These are phyloP conservation scores for Aplosporella prunicola DNA, from an alignment of 2,329 filamentous ascomycete species.

Conservation along the genomic window DNA sequence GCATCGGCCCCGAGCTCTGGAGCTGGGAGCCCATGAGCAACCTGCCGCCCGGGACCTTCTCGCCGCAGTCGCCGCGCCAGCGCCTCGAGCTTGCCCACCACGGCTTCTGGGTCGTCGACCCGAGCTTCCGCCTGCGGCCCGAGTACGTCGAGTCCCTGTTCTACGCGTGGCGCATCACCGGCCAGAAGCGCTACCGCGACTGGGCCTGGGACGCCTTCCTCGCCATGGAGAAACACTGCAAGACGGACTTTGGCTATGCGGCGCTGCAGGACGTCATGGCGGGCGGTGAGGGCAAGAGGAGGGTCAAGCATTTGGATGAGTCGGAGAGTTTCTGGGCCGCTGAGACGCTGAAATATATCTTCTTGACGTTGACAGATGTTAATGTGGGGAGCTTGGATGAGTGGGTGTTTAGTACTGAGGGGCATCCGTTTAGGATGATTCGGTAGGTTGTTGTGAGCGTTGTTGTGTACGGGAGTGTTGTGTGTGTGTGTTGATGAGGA, in stretches of 20 bases:
- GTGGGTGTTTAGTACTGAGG: constrained; percentile 38
- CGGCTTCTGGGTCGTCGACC: constrained; percentile 27
- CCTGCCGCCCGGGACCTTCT: constrained; percentile 21
- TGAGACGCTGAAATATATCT: constrained; percentile 34
- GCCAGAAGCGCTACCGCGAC: constrained; percentile 29
- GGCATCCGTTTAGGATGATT: constrained; percentile 31
- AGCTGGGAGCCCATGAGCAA: constrained; percentile 31
- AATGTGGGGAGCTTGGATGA: constrained; percentile 29
- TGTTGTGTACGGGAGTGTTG: no score
- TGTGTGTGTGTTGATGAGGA: no score
- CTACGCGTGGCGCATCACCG: constrained; percentile 33
- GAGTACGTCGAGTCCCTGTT: constrained; percentile 34
- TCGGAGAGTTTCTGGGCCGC: constrained; percentile 32
- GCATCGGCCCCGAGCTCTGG: constrained; percentile 30
- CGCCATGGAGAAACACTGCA: constrained; percentile 28
- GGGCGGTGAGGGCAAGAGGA: constrained; percentile 10
- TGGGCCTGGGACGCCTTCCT: constrained; percentile 35
- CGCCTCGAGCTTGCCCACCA: constrained; percentile 19
- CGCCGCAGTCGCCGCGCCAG: constrained; percentile 21
- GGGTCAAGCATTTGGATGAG: constrained; percentile 25
- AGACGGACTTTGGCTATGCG: constrained; percentile 30
- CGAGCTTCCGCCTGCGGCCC: constrained; percentile 27
- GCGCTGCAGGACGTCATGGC: constrained; percentile 28
- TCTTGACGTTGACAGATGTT: constrained; percentile 28
- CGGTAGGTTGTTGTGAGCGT: no score